Conservation (phyloP, 805 yeast species). For the Wickerhamomyces rabaulensis region DNA sequence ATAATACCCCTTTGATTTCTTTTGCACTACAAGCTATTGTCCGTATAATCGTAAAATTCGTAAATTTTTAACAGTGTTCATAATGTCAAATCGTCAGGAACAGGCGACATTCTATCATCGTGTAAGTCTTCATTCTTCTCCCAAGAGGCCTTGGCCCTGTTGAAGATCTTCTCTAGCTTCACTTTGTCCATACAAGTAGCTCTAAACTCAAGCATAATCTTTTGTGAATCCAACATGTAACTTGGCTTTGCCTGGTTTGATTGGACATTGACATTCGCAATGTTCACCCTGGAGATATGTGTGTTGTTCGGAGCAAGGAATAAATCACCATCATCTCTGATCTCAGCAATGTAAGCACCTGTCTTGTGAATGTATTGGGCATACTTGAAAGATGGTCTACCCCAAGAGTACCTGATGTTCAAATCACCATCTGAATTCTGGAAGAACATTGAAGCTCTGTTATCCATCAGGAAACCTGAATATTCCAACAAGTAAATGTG, state of each 20-base stretch:
- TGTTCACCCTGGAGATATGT: constrained; percentile 68
- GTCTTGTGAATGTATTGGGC: constrained; percentile 88
- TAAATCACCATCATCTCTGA: constrained; percentile 71
- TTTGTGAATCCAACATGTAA: constrained; percentile 56
- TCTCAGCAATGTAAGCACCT: constrained; percentile 86
- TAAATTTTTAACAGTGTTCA: neutral
- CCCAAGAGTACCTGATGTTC: constrained; percentile 87
- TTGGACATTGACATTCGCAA: constrained; percentile 29
- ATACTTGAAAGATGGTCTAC: constrained; percentile 71
- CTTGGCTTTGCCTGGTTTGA: constrained; percentile 27
- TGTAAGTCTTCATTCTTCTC: constrained; percentile 12
- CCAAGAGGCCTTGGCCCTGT: constrained; percentile 52
- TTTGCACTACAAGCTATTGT: neutral
- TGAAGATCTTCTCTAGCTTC: constrained; percentile 46
- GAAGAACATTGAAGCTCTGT: constrained; percentile 65
- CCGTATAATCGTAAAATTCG: neutral
- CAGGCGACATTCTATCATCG: constrained; percentile 5
- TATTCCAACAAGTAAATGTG: constrained; percentile 68
- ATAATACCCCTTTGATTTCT: neutral
- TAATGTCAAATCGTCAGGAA: constrained; percentile 11
- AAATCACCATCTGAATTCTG: constrained; percentile 41
- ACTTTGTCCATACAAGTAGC: constrained; percentile 51
- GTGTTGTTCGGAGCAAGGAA: constrained; percentile 84
- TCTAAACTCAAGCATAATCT: constrained; percentile 66
- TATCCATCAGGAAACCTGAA: constrained; percentile 77